These are phyloP conservation scores for Brassica carinata DNA, from an alignment of 345 rosid species.

Conservation along the genomic window DNA sequence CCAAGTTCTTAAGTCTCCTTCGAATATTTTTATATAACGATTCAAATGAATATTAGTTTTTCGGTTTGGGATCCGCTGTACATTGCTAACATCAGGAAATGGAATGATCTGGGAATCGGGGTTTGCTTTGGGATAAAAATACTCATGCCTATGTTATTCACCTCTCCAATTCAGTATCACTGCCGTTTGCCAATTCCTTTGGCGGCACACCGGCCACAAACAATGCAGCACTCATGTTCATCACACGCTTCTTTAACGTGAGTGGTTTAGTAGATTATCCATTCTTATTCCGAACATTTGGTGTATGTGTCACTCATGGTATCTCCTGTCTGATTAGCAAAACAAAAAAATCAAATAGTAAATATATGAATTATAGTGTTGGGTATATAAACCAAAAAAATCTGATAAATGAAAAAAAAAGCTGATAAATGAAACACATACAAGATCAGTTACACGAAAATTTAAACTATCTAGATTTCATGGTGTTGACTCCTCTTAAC, in stretches of 20 bases:
- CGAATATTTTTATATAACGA: no score
- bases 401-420: background rate
- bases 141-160: no score
- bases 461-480: conserved; percentile 24
- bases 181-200: no score
- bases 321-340: conserved; percentile 18
- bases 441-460: background rate
- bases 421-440: background rate
- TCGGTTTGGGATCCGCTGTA: no score
- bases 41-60: no score
- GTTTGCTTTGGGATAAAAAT: no score
- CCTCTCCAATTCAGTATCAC: no score
- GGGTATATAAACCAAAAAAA: conserved; percentile 14
- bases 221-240: background rate
- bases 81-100: no score
- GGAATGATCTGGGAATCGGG: no score
- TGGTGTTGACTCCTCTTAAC: conserved; percentile 22
- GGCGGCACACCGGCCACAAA: background rate
- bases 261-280: background rate
- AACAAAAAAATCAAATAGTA: background rate
- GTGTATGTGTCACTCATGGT: background rate
- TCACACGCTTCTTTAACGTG: conserved; percentile 17
- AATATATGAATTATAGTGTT: background rate
- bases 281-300: conserved; percentile 2
- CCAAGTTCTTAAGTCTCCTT: no score